A percentile compares a stretch with the other conserved stretches of the same genome.
These are phyloP conservation scores for Populus hybrid DNA, from an alignment of 441 rosid species.

Conservation along the genomic window DNA sequence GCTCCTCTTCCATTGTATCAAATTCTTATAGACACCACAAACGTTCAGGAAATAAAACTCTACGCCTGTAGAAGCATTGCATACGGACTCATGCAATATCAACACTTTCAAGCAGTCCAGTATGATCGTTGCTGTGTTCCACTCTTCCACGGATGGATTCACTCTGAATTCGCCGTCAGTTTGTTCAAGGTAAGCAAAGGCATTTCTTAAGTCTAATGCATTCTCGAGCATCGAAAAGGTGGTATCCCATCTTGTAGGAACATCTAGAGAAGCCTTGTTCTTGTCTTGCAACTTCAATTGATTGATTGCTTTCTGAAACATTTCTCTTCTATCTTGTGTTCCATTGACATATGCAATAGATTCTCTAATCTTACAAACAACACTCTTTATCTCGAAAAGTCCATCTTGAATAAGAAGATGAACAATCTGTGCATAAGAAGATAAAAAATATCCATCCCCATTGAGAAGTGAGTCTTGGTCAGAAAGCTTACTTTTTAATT, in stretches of 20 bases:
- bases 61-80: not conserved
- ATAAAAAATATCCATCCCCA: not conserved
- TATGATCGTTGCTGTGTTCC: not conserved
- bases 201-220: not conserved
- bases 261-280: not conserved
- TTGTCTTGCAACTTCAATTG: not conserved
- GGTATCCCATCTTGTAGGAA: not conserved
- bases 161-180: not conserved
- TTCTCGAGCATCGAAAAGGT: not conserved
- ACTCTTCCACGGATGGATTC: not conserved
- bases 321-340: not conserved
- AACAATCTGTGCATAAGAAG: not conserved
- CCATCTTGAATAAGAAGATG: not conserved
- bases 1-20: not conserved
- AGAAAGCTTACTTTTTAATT: not conserved
- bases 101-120: not conserved
- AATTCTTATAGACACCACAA: not conserved
- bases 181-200: not conserved
- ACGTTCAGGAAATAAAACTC: not conserved
- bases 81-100: not conserved
- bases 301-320: not conserved
- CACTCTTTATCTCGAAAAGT: not conserved
- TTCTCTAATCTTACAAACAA: not conserved
- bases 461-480: not conserved
- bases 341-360: not conserved